Conservation (phyloP, 2,329 filamentous ascomycete species). For the Fusarium graminum region DNA sequence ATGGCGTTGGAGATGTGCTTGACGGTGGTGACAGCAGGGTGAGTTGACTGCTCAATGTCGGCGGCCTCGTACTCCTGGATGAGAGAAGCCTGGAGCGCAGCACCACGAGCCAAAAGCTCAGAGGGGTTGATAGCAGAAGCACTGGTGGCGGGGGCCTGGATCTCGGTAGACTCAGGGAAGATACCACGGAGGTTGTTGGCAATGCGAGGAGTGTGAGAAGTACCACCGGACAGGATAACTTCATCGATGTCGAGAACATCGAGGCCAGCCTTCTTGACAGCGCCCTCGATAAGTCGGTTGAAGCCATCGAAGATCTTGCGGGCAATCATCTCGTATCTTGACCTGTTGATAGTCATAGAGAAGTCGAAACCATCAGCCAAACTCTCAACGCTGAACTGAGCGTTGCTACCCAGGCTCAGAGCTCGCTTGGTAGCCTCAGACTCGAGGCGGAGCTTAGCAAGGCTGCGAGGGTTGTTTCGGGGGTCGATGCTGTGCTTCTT, state of each 20-base stretch:
- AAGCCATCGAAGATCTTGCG: slow-evolving; percentile 91
- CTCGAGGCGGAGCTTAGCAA: slow-evolving; percentile 94
- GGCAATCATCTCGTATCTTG: slow-evolving; percentile 90
- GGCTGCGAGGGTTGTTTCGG: slow-evolving; percentile 79
- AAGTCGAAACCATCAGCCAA: slow-evolving; percentile 92
- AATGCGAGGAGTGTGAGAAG: slow-evolving; percentile 93
- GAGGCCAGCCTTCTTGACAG: slow-evolving; percentile 90
- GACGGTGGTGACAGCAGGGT: slow-evolving; percentile 93
- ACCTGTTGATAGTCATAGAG: slow-evolving; percentile 89
- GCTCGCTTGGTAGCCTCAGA: slow-evolving; percentile 93
- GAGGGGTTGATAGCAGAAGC: slow-evolving; percentile 89
- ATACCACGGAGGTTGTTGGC: slow-evolving; percentile 81
- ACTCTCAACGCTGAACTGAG: slow-evolving; percentile 92
- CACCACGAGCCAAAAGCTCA: slow-evolving; percentile 88
- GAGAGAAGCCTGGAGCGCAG: slow-evolving; percentile 93
- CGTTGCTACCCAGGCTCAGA: slow-evolving; percentile 87
- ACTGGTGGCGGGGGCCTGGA: slow-evolving; percentile 86
- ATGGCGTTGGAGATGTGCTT: slow-evolving; percentile 91
- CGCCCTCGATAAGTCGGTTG: slow-evolving; percentile 85
- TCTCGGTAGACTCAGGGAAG: slow-evolving; percentile 83
- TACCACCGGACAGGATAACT: slow-evolving; percentile 92
- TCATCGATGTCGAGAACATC: slow-evolving; percentile 95
- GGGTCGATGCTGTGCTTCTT: slow-evolving; percentile 97
- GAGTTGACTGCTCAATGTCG: slow-evolving; percentile 95
- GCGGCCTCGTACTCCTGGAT: slow-evolving; percentile 94